Evolutionary conservation across 2,329 filamentous ascomycete genomes (phyloP), one percentile per base, ranked within the genome.

Genomic region (Calonectria honghensis): DNA sequence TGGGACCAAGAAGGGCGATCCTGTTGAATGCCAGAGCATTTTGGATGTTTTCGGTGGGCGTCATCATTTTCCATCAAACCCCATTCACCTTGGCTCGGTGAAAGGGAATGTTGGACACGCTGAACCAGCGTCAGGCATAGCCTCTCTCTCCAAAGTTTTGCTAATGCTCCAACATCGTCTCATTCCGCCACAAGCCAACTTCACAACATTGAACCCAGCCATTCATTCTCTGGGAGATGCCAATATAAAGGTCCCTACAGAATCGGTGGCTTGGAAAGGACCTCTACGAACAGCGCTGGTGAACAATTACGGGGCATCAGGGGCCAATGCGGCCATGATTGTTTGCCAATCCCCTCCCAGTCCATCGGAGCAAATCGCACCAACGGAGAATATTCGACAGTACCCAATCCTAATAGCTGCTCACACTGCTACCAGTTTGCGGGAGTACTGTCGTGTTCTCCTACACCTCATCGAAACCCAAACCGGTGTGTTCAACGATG

Each of bases 101-200:
- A 61, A 61, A 14, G 57, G 57, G 16, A 61, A 27, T 41, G 57
- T 61, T 3, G 57, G 57, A 6, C 57, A 61, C 10, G 57, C 57
- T 61, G 57, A 61, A 11, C 35, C 57, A 24, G 57, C 57, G n/a
- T 61, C 57, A 20, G 57, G 57, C 2, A 39, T 61, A 18, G 57
- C 57, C 5, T 61, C 57, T 16, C 35, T 61, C 35, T 41, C 37
- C 13, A 61, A 61, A 35, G 57, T 61, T 13, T 9, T 61, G 24
- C 11, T 39, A 24, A 61, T 61, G 57, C 32, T 61, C 0, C 57
- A 41, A 7, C 57, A 61, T 39, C 57, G 57, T 24, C 20, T 61
- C 35, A 61, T 61, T 32, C 57, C 57, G 16, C 57, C 57, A 14
- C 57, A 61, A 37, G 57, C 57, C 35, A 61, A 61, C 57, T 61